phyloP scores from a whole-genome alignment of 2,329 filamentous ascomycete species.

The Paecilomyces sp. region DNA sequence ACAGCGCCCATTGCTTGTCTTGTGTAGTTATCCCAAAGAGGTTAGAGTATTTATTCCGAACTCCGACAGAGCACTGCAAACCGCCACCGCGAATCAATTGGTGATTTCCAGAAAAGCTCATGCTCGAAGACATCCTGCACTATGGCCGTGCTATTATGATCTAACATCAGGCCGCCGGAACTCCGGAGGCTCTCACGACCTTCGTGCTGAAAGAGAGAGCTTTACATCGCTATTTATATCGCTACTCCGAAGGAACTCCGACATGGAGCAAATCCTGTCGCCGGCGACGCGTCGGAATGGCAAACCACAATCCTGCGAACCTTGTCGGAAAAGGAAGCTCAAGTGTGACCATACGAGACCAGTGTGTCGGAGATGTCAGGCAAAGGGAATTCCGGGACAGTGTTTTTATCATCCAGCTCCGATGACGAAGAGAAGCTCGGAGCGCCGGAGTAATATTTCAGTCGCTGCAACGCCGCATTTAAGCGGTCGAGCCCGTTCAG shows the following conservation, averaged over 20 bases:
- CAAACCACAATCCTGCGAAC: constrained; percentile 29
- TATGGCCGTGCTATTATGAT: too few species aligned
- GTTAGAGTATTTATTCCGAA: not conserved
- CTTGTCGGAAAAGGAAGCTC: constrained; percentile 31
- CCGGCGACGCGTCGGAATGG: constrained; percentile 27
- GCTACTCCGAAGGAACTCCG: not conserved
- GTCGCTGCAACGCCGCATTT: not conserved
- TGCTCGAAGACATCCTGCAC: too few species aligned
- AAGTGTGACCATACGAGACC: constrained; percentile 29
- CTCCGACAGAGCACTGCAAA: not conserved
- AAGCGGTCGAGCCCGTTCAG: not conserved
- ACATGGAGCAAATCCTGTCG: constrained; percentile 3
- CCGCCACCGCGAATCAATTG: too few species aligned
- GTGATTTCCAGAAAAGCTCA: too few species aligned
- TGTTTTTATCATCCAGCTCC: constrained; percentile 33
- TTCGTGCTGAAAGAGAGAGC: too few species aligned
- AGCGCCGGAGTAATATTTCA: not conserved
- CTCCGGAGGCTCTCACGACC: too few species aligned
- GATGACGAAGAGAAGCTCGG: constrained; percentile 22
- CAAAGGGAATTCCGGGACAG: constrained; percentile 20
- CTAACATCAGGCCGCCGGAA: too few species aligned
- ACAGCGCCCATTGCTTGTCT: too few species aligned
- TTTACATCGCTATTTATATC: not conserved
- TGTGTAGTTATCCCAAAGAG: not conserved
- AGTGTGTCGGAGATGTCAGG: constrained; percentile 23